Evolutionary conservation across 2,329 filamentous ascomycete genomes (phyloP).

Genomic region (Aspergillus unguis): DNA sequence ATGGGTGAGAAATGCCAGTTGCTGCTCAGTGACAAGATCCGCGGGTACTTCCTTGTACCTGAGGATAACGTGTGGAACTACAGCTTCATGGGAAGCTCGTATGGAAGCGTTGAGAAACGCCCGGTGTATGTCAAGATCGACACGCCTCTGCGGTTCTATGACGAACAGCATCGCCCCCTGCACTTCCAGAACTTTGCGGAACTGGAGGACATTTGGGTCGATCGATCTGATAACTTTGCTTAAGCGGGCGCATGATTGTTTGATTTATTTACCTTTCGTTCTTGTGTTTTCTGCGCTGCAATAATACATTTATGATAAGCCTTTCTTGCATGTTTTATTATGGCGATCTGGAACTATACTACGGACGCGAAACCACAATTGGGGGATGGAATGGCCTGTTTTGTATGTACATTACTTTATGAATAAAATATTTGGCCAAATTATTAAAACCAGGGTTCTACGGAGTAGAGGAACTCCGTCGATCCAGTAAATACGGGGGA

Average conservation of each 20-base stretch:
- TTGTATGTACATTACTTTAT: constrained; percentile 5
- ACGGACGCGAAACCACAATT: not conserved
- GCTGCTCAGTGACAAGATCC: constrained; percentile 85
- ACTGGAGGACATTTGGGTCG: constrained; percentile 94
- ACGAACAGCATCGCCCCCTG: constrained; percentile 82
- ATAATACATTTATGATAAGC: constrained; percentile 6
- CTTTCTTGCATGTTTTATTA: constrained; percentile 10
- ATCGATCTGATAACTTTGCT: constrained; percentile 88
- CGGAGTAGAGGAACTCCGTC: not conserved
- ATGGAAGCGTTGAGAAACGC: constrained; percentile 86
- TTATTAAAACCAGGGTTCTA: not conserved
- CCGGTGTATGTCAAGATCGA: constrained; percentile 89
- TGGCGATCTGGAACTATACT: constrained; percentile 7
- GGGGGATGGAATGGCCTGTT: not conserved
- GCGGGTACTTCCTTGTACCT: constrained; percentile 93
- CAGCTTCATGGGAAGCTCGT: constrained; percentile 91
- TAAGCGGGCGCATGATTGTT: constrained; percentile 46
- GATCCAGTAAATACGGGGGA: not conserved
- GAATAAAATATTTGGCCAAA: constrained; percentile 1
- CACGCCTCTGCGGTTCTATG: constrained; percentile 86
- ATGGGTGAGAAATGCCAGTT: constrained; percentile 97
- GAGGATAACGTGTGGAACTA: constrained; percentile 94
- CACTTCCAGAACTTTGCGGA: constrained; percentile 98
- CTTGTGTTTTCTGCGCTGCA: not conserved
- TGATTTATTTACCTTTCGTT: constrained; percentile 4